These are phyloP conservation scores for Trichoderma arundinaceum DNA, from an alignment of 2,329 filamentous ascomycete species.

Conservation along the genomic window DNA sequence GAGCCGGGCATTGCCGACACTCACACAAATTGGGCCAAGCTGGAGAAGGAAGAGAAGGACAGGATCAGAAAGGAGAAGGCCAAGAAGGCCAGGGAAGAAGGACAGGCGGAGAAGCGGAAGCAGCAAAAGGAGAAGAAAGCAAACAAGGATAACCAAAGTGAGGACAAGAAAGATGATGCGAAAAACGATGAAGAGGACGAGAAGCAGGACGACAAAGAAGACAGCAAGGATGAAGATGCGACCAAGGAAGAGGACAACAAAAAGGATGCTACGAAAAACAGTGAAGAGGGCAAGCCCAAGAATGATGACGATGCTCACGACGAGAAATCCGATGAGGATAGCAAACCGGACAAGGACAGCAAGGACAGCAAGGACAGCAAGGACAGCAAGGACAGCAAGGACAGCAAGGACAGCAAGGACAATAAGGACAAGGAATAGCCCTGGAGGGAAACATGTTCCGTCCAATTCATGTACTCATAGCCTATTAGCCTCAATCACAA, in stretches of 20 bases:
- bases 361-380: slow-evolving; percentile 31
- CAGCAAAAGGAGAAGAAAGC: slow-evolving; percentile 37
- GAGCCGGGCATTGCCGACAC: slow-evolving; percentile 44
- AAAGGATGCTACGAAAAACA: background rate
- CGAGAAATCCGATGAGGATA: background rate
- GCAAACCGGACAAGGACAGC: background rate
- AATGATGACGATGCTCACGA: background rate
- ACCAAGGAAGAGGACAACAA: slow-evolving; percentile 30
- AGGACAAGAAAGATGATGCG: slow-evolving; percentile 34
- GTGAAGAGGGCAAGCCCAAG: background rate
- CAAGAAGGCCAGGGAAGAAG: slow-evolving; percentile 41
- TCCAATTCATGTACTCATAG: background rate
- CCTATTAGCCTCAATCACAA: background rate
- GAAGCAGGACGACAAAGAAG: slow-evolving; percentile 13
- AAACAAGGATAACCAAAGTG: slow-evolving; percentile 34
- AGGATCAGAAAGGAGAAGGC: slow-evolving; percentile 46
- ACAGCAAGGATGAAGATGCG: slow-evolving; percentile 36
- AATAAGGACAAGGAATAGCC: slow-evolving; percentile 29
- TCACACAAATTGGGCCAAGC: slow-evolving; percentile 52
- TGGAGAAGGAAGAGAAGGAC: slow-evolving; percentile 51
- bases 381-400: slow-evolving; percentile 30
- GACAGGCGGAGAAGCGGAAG: slow-evolving; percentile 39
- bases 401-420: slow-evolving; percentile 29
- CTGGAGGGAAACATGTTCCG: background rate
- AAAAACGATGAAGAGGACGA: slow-evolving; percentile 32